These are phyloP conservation scores for Chlamydomonas sp. DNA, from an alignment of 139 green algal genomes.

Conservation along the genomic window DNA sequence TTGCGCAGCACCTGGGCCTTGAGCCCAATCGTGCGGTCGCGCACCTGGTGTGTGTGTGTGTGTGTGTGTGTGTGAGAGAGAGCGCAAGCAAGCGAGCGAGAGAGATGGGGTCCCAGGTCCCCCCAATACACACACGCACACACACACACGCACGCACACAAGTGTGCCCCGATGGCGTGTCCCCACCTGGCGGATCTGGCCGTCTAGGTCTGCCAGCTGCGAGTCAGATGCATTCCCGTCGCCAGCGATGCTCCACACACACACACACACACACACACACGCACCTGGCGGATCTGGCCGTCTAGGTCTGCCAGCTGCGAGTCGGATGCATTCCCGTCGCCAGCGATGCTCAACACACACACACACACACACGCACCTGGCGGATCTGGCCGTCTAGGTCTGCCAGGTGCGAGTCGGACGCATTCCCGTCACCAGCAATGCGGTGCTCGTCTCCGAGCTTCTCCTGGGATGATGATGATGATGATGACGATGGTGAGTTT, in stretches of 20 bases:
- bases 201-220: constrained; percentile 40
- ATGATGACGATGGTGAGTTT: too few species aligned
- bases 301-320: constrained; percentile 39
- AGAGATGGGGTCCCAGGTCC: not conserved
- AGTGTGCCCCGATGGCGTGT: not conserved
- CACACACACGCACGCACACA: not conserved
- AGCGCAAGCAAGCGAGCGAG: not conserved
- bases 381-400: constrained; percentile 30
- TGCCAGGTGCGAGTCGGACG: constrained; percentile 26
- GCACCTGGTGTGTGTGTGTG: not conserved
- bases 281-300: constrained; percentile 26
- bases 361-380: not conserved
- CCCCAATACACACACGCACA: not conserved
- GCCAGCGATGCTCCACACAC: not conserved
- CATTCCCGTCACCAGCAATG: too few species aligned
- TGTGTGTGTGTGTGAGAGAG: not conserved
- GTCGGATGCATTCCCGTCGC: constrained; percentile 26
- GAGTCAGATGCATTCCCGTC: not conserved
- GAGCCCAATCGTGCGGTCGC: constrained; percentile 35
- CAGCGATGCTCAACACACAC: constrained; percentile 25
- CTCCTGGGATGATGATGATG: constrained; percentile 4
- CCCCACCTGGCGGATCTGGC: constrained; percentile 25
- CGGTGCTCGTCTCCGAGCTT: not conserved
- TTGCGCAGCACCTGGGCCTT: constrained; percentile 43
- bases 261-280: not conserved